These are phyloP conservation scores for Acanthamoeba culbertsoni DNA, from an alignment of 208 protist genomes.

Conservation along the genomic window DNA sequence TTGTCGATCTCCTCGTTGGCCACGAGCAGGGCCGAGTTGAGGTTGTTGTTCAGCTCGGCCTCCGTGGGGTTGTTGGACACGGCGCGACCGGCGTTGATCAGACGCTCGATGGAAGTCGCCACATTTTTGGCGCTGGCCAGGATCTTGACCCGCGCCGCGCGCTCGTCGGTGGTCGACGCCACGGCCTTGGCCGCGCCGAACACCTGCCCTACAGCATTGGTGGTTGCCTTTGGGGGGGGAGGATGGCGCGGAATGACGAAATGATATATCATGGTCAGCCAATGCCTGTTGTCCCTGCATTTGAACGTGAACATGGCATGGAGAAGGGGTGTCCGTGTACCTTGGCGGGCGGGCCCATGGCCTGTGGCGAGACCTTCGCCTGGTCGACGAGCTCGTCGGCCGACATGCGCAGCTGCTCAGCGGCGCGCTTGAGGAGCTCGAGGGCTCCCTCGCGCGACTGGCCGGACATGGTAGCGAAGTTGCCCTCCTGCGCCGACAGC, in stretches of 20 bases:
- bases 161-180: slow-evolving; percentile 55
- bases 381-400: slow-evolving; percentile 26
- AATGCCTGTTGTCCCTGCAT: no score
- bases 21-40: slow-evolving; percentile 20
- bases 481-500: slow-evolving; percentile 52
- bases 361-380: slow-evolving; percentile 59
- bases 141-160: slow-evolving; percentile 26
- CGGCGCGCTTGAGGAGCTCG: background rate
- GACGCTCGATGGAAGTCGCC: background rate
- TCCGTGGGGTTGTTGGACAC: slow-evolving; percentile 58
- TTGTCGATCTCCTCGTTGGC: slow-evolving; percentile 52
- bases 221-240: no score
- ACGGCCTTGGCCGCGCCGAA: slow-evolving; percentile 60
- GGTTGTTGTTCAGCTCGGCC: slow-evolving; percentile 21
- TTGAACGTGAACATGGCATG: no score
- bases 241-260: no score
- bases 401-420: background rate
- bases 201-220: slow-evolving; percentile 16
- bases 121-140: slow-evolving; percentile 36
- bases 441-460: slow-evolving; percentile 55
- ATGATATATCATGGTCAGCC: no score
- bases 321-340: no score
- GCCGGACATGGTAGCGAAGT: slow-evolving; percentile 14
- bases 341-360: slow-evolving; percentile 59
- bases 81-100: slow-evolving; percentile 61